Evolutionary conservation across 768 basidiomycete species (phyloP).

Genomic region (Termitomyces sp.): DNA sequence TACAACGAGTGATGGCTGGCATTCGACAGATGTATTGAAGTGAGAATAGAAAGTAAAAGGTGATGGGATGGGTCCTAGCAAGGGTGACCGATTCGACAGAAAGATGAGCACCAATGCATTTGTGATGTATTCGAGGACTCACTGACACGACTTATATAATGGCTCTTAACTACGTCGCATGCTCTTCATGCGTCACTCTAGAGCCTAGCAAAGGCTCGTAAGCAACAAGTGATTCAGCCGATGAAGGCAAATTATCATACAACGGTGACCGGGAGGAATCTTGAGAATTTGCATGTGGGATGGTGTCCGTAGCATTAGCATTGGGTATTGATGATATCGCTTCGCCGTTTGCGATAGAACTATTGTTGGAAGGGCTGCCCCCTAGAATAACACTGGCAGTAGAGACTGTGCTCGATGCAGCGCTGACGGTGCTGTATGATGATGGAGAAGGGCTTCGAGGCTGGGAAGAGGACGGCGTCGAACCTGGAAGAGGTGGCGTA

Average conservation of each 20-base stretch:
- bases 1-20: constrained; percentile 25
- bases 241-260: constrained; percentile 43
- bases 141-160: constrained; percentile 13
- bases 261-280: constrained; percentile 20
- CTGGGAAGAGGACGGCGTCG: constrained; percentile 27
- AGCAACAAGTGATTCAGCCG: constrained; percentile 37
- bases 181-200: constrained; percentile 18
- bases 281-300: constrained; percentile 7
- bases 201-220: constrained; percentile 36
- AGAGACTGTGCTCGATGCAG: constrained; percentile 42
- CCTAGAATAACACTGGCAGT: constrained; percentile 42
- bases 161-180: constrained; percentile 9
- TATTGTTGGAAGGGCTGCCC: constrained; percentile 7
- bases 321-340: constrained; percentile 20
- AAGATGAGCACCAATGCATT: neutral
- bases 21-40: constrained; percentile 15
- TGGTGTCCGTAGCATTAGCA: constrained; percentile 1
- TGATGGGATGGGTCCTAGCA: constrained; percentile 5
- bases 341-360: constrained; percentile 11
- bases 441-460: constrained; percentile 34
- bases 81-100: neutral
- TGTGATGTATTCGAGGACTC: constrained; percentile 1
- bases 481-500: constrained; percentile 27
- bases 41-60: neutral
- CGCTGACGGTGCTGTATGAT: constrained; percentile 41